Conservation (phyloP, 2,329 filamentous ascomycete genomes). For the Dendrostoma leiphaemia region DNA sequence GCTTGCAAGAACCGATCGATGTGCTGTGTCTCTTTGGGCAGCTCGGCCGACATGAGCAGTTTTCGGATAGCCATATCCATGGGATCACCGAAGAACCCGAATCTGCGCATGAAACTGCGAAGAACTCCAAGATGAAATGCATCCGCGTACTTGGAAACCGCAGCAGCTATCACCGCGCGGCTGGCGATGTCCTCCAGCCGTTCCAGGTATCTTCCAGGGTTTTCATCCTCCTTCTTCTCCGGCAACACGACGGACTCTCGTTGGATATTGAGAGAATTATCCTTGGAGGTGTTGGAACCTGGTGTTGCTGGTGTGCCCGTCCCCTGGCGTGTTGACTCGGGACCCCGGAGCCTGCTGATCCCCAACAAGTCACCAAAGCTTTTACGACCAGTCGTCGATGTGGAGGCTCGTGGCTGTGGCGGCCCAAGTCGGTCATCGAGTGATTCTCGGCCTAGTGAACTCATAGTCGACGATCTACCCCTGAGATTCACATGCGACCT, state of each 20-base stretch:
- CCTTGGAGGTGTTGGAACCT: constrained; percentile 69
- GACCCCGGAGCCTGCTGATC: constrained; percentile 74
- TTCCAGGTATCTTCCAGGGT: constrained; percentile 82
- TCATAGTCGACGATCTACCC: constrained; percentile 85
- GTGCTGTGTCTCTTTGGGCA: constrained; percentile 96
- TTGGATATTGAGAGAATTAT: constrained; percentile 76
- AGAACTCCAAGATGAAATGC: constrained; percentile 79
- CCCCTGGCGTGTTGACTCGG: constrained; percentile 69
- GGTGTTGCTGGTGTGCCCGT: constrained; percentile 70
- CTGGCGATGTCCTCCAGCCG: constrained; percentile 78
- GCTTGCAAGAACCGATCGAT: constrained; percentile 93
- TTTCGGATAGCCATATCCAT: constrained; percentile 98
- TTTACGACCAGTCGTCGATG: constrained; percentile 78
- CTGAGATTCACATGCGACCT: constrained; percentile 60
- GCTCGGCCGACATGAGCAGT: constrained; percentile 90
- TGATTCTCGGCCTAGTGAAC: constrained; percentile 72
- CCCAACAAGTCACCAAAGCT: constrained; percentile 90
- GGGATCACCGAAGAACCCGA: constrained; percentile 92
- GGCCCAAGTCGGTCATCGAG: constrained; percentile 69
- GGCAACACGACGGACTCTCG: constrained; percentile 72
- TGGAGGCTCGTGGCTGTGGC: constrained; percentile 72
- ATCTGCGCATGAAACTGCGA: constrained; percentile 92
- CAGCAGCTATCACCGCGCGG: constrained; percentile 78
- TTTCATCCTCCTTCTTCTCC: constrained; percentile 81
- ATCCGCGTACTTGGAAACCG: constrained; percentile 83